A percentile compares a stretch with the other conserved stretches of the same genome.
Conservation (phyloP, 208 protist genomes). For the Acanthamoeba healyi region DNA sequence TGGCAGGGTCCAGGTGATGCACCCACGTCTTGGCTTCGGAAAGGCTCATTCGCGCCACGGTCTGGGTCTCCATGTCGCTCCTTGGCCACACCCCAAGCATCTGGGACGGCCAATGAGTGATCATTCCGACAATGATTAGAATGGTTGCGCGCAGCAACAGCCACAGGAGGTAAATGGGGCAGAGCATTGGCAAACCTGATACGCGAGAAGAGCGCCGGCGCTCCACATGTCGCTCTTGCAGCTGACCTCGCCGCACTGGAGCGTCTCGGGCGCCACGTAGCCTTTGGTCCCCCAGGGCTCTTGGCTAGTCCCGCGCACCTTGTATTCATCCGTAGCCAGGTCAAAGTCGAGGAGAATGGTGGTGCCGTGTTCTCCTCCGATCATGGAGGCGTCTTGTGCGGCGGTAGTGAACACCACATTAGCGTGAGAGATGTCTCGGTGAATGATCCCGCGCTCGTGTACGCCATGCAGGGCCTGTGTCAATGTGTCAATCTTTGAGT, state of each 20-base stretch:
- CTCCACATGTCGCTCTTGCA: neutral
- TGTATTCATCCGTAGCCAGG: neutral
- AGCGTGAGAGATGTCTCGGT: neutral
- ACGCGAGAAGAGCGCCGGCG: neutral
- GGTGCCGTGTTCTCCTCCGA: neutral
- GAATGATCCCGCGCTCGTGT: neutral
- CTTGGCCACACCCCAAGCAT: conserved; percentile 14
- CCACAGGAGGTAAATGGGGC: neutral
- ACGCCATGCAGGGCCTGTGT: neutral
- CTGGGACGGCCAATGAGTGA: neutral
- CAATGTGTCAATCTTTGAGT: neutral
- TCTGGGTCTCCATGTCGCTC: neutral
- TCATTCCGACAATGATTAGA: neutral
- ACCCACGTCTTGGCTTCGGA: neutral
- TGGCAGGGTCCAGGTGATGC: neutral
- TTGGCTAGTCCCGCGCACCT: neutral
- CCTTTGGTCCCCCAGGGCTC: neutral
- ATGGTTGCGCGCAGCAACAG: neutral
- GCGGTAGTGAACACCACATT: neutral
- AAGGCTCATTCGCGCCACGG: neutral
- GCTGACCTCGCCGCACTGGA: neutral
- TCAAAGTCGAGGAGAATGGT: neutral
- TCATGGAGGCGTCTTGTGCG: neutral
- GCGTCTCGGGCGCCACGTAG: neutral
- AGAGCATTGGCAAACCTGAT: neutral